Conservation (phyloP, 805 yeast species). For the Yarrowia sp. region DNA sequence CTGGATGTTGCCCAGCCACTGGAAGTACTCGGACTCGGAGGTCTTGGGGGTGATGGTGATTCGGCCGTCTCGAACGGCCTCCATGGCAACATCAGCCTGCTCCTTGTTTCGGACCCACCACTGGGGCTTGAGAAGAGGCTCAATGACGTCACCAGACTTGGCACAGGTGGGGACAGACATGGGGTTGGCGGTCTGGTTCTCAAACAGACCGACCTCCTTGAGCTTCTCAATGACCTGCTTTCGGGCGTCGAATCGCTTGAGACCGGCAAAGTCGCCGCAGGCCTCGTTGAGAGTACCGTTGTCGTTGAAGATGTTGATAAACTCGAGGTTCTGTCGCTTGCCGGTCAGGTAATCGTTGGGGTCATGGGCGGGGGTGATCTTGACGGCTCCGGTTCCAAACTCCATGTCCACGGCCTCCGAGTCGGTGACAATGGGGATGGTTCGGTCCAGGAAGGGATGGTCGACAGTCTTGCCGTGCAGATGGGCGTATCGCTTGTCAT, state of each 20-base stretch:
- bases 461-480: conserved; percentile 90
- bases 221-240: conserved; percentile 78
- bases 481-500: conserved; percentile 90
- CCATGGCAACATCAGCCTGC: conserved; percentile 86
- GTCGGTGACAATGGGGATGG: conserved; percentile 88
- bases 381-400: conserved; percentile 99
- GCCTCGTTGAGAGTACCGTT: conserved; percentile 88
- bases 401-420: conserved; percentile 97
- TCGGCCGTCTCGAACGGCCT: conserved; percentile 82
- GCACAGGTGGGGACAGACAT: conserved; percentile 95
- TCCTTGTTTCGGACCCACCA: conserved; percentile 97
- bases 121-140: conserved; percentile 96
- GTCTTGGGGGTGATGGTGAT: conserved; percentile 84
- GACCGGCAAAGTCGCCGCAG: conserved; percentile 92
- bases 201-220: conserved; percentile 72
- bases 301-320: conserved; percentile 89
- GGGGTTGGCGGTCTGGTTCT: conserved; percentile 91
- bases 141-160: conserved; percentile 96
- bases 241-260: conserved; percentile 96
- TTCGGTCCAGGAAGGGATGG: conserved; percentile 88
- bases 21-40: conserved; percentile 91
- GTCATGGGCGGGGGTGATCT: conserved; percentile 98
- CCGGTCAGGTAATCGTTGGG: conserved; percentile 96
- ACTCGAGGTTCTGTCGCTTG: conserved; percentile 87
- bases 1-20: conserved; percentile 94